These are phyloP conservation scores for Pythium myriotylum DNA, from an alignment of 352 stramenopile species.

Conservation along the genomic window DNA sequence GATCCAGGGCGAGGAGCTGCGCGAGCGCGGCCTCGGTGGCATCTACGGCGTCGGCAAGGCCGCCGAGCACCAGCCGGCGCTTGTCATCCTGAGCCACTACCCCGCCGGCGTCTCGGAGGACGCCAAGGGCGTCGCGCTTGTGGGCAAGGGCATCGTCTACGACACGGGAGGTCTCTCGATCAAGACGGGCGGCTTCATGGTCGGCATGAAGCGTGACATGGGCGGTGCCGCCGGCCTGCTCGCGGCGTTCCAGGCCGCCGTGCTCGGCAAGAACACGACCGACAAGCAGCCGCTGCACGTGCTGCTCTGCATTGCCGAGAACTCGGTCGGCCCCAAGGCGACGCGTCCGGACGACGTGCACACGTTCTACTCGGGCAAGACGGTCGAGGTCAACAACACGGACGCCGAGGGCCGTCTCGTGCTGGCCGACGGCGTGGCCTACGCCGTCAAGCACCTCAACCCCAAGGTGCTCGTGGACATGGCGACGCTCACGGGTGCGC, in stretches of 20 bases:
- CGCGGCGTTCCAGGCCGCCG: slow-evolving; percentile 74
- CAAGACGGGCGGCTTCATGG: slow-evolving; percentile 90
- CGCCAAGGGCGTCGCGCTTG: slow-evolving; percentile 73
- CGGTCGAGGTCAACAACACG: slow-evolving; percentile 97
- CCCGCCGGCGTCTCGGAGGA: slow-evolving; percentile 33
- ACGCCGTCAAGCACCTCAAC: slow-evolving; percentile 91
- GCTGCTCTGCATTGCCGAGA: slow-evolving; percentile 94
- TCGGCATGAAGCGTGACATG: slow-evolving; percentile 95
- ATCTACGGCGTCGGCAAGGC: slow-evolving; percentile 94
- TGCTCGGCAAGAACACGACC: slow-evolving; percentile 88
- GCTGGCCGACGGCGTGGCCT: slow-evolving; percentile 93
- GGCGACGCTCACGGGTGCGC: slow-evolving; percentile 95
- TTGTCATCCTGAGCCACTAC: slow-evolving; percentile 91
- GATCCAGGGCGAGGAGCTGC: slow-evolving; percentile 92
- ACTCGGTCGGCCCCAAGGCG: slow-evolving; percentile 89
- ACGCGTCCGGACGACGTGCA: slow-evolving; percentile 95
- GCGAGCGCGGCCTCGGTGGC: slow-evolving; percentile 88
- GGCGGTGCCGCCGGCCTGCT: slow-evolving; percentile 77
- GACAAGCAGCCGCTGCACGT: slow-evolving; percentile 86
- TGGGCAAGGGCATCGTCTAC: slow-evolving; percentile 97
- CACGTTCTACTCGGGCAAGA: slow-evolving; percentile 94
- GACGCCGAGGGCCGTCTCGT: slow-evolving; percentile 95
- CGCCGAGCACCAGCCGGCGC: slow-evolving; percentile 81
- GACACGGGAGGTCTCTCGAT: slow-evolving; percentile 95
- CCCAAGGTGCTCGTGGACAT: slow-evolving; percentile 94